A percentile compares a stretch with the other conserved stretches of the same genome.
Evolutionary conservation across 768 basidiomycete genomes (phyloP).

Genomic region (Plicaturopsis crispa): DNA sequence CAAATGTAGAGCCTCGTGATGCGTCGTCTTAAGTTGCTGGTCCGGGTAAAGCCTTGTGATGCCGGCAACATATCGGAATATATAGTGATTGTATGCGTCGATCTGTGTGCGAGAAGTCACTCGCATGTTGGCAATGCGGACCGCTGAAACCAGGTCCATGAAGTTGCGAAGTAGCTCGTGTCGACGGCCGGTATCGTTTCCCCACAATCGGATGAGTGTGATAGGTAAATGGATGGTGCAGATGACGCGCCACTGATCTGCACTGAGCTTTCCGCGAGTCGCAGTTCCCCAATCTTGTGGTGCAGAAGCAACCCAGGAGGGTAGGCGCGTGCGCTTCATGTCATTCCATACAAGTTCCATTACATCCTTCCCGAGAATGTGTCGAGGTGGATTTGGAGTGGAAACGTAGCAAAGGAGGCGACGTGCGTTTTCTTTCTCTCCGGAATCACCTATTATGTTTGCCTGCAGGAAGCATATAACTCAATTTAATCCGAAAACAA

Average conservation of each 20-base stretch:
- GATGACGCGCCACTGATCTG: slow-evolving; percentile 20
- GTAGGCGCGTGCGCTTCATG: slow-evolving; percentile 20
- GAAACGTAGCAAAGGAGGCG: neutral
- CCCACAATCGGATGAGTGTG: slow-evolving; percentile 20
- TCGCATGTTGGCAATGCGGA: slow-evolving; percentile 14
- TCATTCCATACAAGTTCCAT: slow-evolving; percentile 21
- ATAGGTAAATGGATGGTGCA: slow-evolving; percentile 20
- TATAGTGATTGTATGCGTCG: slow-evolving; percentile 13
- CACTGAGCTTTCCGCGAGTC: slow-evolving; percentile 22
- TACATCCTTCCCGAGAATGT: slow-evolving; percentile 21
- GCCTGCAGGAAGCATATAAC: neutral
- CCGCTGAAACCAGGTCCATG: slow-evolving; percentile 20
- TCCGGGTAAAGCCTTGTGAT: slow-evolving; percentile 12
- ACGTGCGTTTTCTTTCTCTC: neutral
- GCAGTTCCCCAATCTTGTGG: slow-evolving; percentile 25
- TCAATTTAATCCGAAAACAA: neutral
- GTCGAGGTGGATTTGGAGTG: slow-evolving; percentile 1
- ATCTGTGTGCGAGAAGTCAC: slow-evolving; percentile 12
- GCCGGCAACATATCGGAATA: slow-evolving; percentile 12
- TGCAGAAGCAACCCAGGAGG: slow-evolving; percentile 21
- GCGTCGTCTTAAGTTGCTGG: slow-evolving; percentile 10
- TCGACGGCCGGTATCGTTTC: slow-evolving; percentile 7
- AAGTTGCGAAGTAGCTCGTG: slow-evolving; percentile 17
- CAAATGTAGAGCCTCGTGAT: slow-evolving; percentile 18
- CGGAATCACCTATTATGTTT: neutral